Conservation (phyloP, 129 eudicot species). For the Tagetes patula region DNA sequence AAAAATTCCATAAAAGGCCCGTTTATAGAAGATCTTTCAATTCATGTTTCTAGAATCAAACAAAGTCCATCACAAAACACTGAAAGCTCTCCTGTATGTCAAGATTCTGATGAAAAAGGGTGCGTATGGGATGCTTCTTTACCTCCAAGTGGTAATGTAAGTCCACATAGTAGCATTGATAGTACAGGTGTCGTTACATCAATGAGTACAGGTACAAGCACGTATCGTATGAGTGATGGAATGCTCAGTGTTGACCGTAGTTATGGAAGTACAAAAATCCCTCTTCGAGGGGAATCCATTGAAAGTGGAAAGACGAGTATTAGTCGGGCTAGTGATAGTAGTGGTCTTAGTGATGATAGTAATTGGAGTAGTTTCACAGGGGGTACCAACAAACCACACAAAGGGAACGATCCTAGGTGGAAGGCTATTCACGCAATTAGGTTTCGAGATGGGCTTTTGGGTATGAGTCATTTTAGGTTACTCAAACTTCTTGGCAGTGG, state of each 20-base stretch:
- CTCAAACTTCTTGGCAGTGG: background rate
- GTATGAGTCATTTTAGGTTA: constrained; percentile 51
- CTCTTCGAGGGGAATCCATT: constrained; percentile 58
- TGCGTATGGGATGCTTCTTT: constrained; percentile 91
- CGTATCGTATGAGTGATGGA: constrained; percentile 75
- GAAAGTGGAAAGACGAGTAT: constrained; percentile 80
- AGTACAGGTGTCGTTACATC: constrained; percentile 66
- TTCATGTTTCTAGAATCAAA: constrained; percentile 50
- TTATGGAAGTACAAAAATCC: constrained; percentile 48
- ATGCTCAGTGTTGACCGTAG: constrained; percentile 64
- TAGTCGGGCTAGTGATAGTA: constrained; percentile 87
- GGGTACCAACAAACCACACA: constrained; percentile 81
- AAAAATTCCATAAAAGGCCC: constrained; percentile 63
- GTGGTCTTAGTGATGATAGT: constrained; percentile 89
- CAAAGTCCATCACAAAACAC: constrained; percentile 58
- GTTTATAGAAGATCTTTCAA: constrained; percentile 62
- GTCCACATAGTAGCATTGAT: constrained; percentile 73
- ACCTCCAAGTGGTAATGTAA: constrained; percentile 83
- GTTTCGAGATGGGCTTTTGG: constrained; percentile 71
- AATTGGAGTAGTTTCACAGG: constrained; percentile 86
- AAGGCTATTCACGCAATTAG: constrained; percentile 77
- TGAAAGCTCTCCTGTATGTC: constrained; percentile 39
- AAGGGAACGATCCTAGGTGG: constrained; percentile 94
- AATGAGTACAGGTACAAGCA: constrained; percentile 52
- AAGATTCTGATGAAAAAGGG: constrained; percentile 70